Evolutionary conservation across 306 rosid species (phyloP).

Genomic region (Cucurbita argyrosperma): DNA sequence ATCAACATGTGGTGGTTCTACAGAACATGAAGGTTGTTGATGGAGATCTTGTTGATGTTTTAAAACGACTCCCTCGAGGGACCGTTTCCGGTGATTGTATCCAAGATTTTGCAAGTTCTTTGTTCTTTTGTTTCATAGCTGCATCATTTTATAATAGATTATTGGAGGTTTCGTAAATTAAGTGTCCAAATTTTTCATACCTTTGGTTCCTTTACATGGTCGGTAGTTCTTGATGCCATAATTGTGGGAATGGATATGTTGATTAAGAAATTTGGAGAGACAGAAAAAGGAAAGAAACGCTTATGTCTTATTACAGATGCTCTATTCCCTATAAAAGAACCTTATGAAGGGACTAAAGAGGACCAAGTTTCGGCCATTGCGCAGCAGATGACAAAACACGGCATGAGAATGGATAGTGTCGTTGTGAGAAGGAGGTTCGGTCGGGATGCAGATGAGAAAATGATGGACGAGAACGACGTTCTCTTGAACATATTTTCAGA

Average conservation of each 20-base stretch:
- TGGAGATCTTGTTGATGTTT: conserved; percentile 48
- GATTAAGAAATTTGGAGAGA: conserved; percentile 62
- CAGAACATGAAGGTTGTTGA: conserved; percentile 66
- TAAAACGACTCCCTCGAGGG: conserved; percentile 70
- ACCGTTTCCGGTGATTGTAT: conserved; percentile 72
- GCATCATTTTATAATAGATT: not conserved
- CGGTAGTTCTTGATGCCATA: conserved; percentile 78
- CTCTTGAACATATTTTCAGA: conserved; percentile 47
- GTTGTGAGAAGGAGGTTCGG: conserved; percentile 44
- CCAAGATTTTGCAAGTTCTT: conserved; percentile 1
- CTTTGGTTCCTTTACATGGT: conserved; percentile 45
- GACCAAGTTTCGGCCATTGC: conserved; percentile 71
- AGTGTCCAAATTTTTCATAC: not conserved
- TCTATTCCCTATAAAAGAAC: conserved; percentile 43
- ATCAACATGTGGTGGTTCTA: conserved; percentile 61
- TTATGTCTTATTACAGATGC: conserved; percentile 78
- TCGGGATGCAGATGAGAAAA: conserved; percentile 26
- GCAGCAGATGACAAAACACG: conserved; percentile 48
- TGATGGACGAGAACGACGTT: conserved; percentile 64
- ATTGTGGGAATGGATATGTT: conserved; percentile 89
- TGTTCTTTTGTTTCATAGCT: not conserved
- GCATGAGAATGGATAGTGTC: conserved; percentile 77
- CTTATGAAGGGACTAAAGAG: conserved; percentile 72
- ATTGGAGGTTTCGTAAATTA: conserved; percentile 2
- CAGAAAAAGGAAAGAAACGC: conserved; percentile 67